A percentile compares a stretch with the other conserved stretches of the same genome.
Evolutionary conservation across 495 filamentous ascomycete species (phyloP).

Genomic region (Neurospora sp.): DNA sequence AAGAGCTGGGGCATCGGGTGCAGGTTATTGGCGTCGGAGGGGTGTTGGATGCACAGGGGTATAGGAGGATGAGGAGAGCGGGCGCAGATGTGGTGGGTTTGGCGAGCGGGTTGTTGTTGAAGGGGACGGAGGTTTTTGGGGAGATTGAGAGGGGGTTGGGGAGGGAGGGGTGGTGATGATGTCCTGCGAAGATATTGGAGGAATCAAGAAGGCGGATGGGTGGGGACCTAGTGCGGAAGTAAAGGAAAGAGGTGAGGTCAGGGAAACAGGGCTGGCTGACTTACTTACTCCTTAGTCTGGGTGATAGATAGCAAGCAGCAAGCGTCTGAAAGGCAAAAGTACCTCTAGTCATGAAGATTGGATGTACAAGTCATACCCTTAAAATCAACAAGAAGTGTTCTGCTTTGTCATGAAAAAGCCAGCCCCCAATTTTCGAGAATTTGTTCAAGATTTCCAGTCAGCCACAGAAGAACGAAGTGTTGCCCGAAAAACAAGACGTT

Average conservation of each 20-base stretch:
- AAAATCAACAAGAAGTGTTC: too few species aligned
- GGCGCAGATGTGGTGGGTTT: constrained; percentile 55
- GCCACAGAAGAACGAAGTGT: not conserved
- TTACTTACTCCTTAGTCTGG: too few species aligned
- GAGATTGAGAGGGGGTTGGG: constrained; percentile 34
- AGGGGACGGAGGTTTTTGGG: constrained; percentile 48
- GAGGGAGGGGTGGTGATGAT: constrained; percentile 3
- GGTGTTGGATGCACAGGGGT: constrained; percentile 49
- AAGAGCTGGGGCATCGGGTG: constrained; percentile 31
- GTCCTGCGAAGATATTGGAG: not conserved
- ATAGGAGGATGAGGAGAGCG: constrained; percentile 48
- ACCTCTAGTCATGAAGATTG: too few species aligned
- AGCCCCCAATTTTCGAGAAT: too few species aligned
- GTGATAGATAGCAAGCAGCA: too few species aligned
- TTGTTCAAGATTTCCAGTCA: not conserved
- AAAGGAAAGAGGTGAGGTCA: too few species aligned
- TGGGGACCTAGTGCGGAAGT: too few species aligned
- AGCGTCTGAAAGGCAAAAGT: too few species aligned
- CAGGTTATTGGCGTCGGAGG: constrained; percentile 58
- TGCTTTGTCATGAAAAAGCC: too few species aligned
- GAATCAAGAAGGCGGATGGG: too few species aligned
- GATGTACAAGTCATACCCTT: too few species aligned
- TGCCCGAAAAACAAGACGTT: not conserved
- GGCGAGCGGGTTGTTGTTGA: constrained; percentile 52
- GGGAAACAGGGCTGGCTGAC: too few species aligned